phyloP scores from a whole-genome alignment of 2,329 filamentous ascomycete genomes.

The Beauveria bassiana region DNA sequence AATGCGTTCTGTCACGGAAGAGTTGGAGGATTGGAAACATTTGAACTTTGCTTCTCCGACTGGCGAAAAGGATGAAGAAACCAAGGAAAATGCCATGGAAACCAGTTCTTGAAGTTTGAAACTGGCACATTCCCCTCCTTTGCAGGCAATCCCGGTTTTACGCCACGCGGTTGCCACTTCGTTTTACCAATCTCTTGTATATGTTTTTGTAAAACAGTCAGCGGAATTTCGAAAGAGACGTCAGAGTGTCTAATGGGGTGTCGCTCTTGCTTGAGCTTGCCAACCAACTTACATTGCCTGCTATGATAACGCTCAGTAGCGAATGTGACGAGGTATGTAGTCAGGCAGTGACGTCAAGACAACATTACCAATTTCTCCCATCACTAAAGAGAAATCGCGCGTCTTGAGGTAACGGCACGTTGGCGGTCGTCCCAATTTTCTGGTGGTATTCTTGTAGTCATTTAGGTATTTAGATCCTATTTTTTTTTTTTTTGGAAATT shows the following conservation, averaged over 20 bases:
- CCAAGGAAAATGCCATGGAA: slow-evolving; percentile 3
- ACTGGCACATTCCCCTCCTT: neutral
- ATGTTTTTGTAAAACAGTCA: too few relatives aligned
- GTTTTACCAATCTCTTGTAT: neutral
- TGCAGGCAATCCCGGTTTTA: neutral
- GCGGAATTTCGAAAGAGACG: too few relatives aligned
- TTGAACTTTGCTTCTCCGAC: slow-evolving; percentile 51
- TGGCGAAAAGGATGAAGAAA: slow-evolving; percentile 10
- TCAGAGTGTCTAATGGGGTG: too few relatives aligned
- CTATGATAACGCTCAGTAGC: too few relatives aligned
- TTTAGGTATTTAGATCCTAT: neutral
- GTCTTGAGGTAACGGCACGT: too few relatives aligned
- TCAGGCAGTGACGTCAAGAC: neutral
- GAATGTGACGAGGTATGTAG: neutral
- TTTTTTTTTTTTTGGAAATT: neutral
- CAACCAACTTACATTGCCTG: too few relatives aligned
- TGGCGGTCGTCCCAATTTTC: too few relatives aligned
- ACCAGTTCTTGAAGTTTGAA: neutral
- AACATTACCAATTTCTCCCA: neutral
- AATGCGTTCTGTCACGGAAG: slow-evolving; percentile 83
- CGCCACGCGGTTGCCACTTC: neutral
- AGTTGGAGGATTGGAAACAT: slow-evolving; percentile 90
- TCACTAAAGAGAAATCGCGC: neutral
- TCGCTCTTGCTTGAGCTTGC: too few relatives aligned
- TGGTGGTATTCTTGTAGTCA: too few relatives aligned